Conservation (phyloP, 1,139 yeast genomes). For the Yamadazyma dushanensis region DNA sequence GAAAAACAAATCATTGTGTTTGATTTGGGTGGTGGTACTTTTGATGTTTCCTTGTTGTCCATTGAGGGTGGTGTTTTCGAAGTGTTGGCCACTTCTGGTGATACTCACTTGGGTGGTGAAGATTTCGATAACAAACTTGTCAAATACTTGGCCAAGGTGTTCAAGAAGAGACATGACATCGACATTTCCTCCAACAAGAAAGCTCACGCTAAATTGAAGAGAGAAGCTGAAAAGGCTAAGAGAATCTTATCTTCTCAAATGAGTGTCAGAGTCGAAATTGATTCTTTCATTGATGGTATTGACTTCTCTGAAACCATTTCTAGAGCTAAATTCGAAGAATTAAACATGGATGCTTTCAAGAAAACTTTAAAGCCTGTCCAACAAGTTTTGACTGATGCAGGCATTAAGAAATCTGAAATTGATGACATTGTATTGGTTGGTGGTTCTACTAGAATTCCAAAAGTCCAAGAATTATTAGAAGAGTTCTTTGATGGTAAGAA, state of each 20-base stretch:
- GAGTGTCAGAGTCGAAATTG: conserved; percentile 89
- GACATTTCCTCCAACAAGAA: conserved; percentile 74
- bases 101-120: conserved; percentile 75
- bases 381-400: conserved; percentile 87
- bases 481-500: conserved; percentile 88
- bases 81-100: conserved; percentile 55
- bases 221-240: conserved; percentile 97
- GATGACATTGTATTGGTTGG: conserved; percentile 95
- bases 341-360: conserved; percentile 83
- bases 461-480: conserved; percentile 89
- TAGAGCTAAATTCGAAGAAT: conserved; percentile 94
- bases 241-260: conserved; percentile 90
- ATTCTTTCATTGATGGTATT: conserved; percentile 92
- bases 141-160: conserved; percentile 78
- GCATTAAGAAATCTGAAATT: conserved; percentile 76
- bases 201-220: conserved; percentile 86
- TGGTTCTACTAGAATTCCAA: conserved; percentile 98
- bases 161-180: conserved; percentile 84
- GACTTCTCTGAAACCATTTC: conserved; percentile 92
- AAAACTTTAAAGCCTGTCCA: conserved; percentile 92
- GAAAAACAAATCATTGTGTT: conserved; percentile 52
- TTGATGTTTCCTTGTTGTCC: conserved; percentile 51
- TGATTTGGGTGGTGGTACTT: conserved; percentile 58
- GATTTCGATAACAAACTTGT: conserved; percentile 91
- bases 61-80: conserved; percentile 56